phyloP scores from a whole-genome alignment of 2,329 filamentous ascomycete genomes.

The Aspergillus pseudotamarii region DNA sequence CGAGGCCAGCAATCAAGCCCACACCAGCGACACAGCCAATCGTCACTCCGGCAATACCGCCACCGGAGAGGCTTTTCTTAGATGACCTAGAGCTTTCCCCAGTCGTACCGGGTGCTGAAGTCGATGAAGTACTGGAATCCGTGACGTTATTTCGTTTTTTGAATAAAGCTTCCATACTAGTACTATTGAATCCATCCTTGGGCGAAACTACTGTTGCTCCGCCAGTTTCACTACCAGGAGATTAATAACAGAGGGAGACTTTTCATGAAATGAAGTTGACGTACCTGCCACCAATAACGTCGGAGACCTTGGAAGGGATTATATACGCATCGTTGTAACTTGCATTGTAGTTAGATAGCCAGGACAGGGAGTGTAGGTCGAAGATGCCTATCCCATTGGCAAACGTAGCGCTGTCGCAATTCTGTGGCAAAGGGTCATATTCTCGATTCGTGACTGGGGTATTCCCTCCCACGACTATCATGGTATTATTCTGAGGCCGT shows the following conservation, averaged over 20 bases:
- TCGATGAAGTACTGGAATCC: not conserved
- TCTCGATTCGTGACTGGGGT: constrained; percentile 3
- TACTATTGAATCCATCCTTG: not conserved
- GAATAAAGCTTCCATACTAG: not conserved
- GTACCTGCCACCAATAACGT: constrained; percentile 9
- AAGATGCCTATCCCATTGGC: constrained; percentile 11
- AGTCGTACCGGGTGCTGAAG: not conserved
- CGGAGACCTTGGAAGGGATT: not conserved
- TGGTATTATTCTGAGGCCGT: constrained; percentile 1
- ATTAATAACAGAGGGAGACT: not conserved
- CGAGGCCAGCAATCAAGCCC: not conserved
- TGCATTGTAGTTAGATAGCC: constrained; percentile 9
- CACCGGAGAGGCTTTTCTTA: not conserved
- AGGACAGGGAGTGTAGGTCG: constrained; percentile 3
- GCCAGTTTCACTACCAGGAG: not conserved
- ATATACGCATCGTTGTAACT: not conserved
- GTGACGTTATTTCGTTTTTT: not conserved
- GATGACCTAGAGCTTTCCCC: not conserved
- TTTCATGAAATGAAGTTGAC: not conserved
- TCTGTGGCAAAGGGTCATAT: constrained; percentile 4
- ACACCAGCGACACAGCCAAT: not conserved
- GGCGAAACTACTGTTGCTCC: constrained; percentile 10
- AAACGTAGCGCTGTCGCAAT: constrained; percentile 8
- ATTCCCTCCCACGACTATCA: constrained; percentile 10
- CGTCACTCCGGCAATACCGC: not conserved